phyloP scores from a whole-genome alignment of 2,329 filamentous ascomycete species.

The Fusarium armeniacum region DNA sequence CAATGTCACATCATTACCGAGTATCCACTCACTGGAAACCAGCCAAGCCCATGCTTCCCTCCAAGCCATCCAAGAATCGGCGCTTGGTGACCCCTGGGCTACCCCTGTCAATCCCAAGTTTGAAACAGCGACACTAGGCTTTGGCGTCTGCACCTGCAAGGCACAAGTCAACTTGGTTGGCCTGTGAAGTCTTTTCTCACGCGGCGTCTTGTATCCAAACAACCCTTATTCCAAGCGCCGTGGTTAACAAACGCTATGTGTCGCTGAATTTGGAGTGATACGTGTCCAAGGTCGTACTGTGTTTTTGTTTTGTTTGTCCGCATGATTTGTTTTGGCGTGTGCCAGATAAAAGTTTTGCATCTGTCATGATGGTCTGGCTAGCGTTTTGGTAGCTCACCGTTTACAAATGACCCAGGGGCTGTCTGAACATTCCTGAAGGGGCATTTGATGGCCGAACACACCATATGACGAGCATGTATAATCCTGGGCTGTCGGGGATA shows the following conservation, averaged over 20 bases:
- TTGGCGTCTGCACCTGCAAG: conserved; percentile 40
- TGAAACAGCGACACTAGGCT: conserved; percentile 42
- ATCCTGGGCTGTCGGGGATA: conserved; percentile 33
- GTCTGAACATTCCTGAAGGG: conserved; percentile 45
- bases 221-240: conserved; percentile 39
- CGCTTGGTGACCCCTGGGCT: conserved; percentile 41
- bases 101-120: conserved; percentile 32
- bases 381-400: conserved; percentile 21
- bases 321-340: conserved; percentile 9
- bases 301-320: conserved; percentile 15
- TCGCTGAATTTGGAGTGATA: conserved; percentile 15
- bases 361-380: conserved; percentile 1
- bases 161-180: conserved; percentile 42
- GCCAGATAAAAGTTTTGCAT: conserved; percentile 25
- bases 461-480: conserved; percentile 38
- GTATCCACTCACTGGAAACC: conserved; percentile 44
- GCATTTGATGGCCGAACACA: conserved; percentile 38
- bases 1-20: conserved; percentile 36
- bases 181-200: conserved; percentile 19
- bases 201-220: conserved; percentile 26
- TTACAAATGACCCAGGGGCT: conserved; percentile 32
- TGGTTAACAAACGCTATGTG: conserved; percentile 16
- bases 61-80: conserved; percentile 28
- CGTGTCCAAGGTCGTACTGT: conserved; percentile 3
- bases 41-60: conserved; percentile 28